phyloP scores from a whole-genome alignment of 1,284 basidiomycete species.

The Marasmius sp. region DNA sequence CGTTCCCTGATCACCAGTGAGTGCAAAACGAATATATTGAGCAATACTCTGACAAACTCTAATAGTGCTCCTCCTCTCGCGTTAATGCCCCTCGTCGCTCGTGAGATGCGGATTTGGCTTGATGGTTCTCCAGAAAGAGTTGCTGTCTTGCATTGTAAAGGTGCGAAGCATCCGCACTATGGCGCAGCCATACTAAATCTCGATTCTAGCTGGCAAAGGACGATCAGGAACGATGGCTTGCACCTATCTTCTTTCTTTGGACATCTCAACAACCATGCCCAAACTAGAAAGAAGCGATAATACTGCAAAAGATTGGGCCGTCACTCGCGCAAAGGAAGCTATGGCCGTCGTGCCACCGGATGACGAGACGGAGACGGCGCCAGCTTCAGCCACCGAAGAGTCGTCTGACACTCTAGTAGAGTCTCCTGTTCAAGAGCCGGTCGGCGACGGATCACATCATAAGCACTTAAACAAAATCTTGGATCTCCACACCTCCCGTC shows the following conservation, averaged over 20 bases:
- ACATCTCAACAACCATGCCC: slow-evolving; percentile 46
- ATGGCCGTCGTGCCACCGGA: slow-evolving; percentile 43
- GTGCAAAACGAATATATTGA: slow-evolving; percentile 25
- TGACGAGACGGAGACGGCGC: neutral
- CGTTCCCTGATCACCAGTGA: slow-evolving; percentile 88
- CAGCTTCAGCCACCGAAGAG: neutral
- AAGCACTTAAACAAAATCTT: slow-evolving; percentile 53
- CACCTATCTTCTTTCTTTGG: slow-evolving; percentile 70
- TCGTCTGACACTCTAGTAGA: neutral
- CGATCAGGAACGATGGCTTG: slow-evolving; percentile 83
- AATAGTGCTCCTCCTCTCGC: slow-evolving; percentile 79
- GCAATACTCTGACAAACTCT: slow-evolving; percentile 3
- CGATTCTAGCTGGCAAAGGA: slow-evolving; percentile 68
- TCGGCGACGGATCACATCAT: no score
- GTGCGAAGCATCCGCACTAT: slow-evolving; percentile 31
- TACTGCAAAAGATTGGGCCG: slow-evolving; percentile 44
- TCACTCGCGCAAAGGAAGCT: slow-evolving; percentile 47
- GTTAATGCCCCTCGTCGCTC: slow-evolving; percentile 72
- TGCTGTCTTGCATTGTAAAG: slow-evolving; percentile 89
- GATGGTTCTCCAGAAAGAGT: slow-evolving; percentile 67
- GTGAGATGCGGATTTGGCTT: slow-evolving; percentile 82
- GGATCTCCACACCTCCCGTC: slow-evolving; percentile 63
- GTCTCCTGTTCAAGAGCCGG: neutral
- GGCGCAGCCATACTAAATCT: neutral
- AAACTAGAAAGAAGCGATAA: slow-evolving; percentile 47